These are phyloP conservation scores for Remersonia thermophila DNA, from an alignment of 2,329 filamentous ascomycete species.

Conservation along the genomic window DNA sequence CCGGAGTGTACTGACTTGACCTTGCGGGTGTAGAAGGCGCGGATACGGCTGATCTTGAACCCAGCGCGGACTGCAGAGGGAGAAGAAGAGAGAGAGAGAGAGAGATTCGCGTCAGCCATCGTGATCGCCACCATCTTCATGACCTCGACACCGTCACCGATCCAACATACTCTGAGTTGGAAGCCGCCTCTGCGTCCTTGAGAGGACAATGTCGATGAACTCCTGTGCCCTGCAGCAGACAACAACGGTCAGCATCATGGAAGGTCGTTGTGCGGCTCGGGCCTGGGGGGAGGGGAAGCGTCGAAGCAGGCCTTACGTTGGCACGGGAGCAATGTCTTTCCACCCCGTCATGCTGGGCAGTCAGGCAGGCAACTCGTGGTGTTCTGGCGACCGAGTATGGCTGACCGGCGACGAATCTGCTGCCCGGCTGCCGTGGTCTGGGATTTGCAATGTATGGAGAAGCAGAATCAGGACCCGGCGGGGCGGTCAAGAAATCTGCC, in stretches of 20 bases:
- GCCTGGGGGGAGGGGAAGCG: too few species aligned
- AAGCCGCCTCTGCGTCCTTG: conserved; percentile 75
- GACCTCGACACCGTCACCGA: not conserved
- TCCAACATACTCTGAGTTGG: conserved; percentile 57
- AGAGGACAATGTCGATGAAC: conserved; percentile 90
- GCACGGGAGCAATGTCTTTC: conserved; percentile 21
- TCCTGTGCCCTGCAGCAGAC: conserved; percentile 54
- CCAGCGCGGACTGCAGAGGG: conserved; percentile 54
- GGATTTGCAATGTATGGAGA: conserved; percentile 4
- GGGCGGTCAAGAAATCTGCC: conserved; percentile 15
- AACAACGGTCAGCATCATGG: conserved; percentile 5
- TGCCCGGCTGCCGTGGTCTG: conserved; percentile 4
- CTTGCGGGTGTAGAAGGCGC: conserved; percentile 89
- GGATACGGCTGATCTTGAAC: conserved; percentile 85
- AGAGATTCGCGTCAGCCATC: conserved; percentile 11
- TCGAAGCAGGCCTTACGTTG: conserved; percentile 16
- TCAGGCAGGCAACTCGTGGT: conserved; percentile 8
- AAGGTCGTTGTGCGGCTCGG: not conserved
- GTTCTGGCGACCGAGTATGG: conserved; percentile 3
- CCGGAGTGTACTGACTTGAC: conserved; percentile 49
- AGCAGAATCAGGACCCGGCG: conserved; percentile 6
- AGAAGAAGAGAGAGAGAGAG: too few species aligned
- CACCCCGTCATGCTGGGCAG: conserved; percentile 16
- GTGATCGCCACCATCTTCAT: too few species aligned
- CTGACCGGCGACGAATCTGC: conserved; percentile 2